Evolutionary conservation across 768 basidiomycete species (phyloP).

Genomic region (Leccinum imitatum): DNA sequence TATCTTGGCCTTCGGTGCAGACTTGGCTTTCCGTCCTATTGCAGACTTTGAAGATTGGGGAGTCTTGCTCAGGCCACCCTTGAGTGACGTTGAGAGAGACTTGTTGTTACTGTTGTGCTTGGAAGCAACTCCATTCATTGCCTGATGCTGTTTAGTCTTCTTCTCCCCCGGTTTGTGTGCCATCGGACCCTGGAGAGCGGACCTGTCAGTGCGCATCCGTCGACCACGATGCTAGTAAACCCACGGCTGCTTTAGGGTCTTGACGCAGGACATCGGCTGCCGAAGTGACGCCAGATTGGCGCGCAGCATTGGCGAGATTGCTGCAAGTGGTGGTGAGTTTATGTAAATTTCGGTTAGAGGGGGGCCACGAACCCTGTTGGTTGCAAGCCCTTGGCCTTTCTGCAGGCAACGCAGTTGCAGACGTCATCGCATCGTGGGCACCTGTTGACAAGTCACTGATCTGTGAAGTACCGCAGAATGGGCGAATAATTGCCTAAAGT

Average conservation of each 20-base stretch:
- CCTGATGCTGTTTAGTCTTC: conserved; percentile 15
- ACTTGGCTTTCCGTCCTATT: conserved; percentile 16
- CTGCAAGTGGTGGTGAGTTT: conserved; percentile 26
- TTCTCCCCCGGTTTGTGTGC: conserved; percentile 25
- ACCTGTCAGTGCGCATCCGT: conserved; percentile 12
- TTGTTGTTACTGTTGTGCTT: conserved; percentile 7
- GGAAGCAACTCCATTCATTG: conserved; percentile 1
- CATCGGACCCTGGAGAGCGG: conserved; percentile 27
- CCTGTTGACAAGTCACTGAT: conserved; percentile 37
- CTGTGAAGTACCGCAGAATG: conserved; percentile 6
- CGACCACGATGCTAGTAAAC: conserved; percentile 6
- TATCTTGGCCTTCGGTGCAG: conserved; percentile 21
- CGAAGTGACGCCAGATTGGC: conserved; percentile 38
- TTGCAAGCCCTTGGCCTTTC: conserved; percentile 59
- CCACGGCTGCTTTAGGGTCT: conserved; percentile 34
- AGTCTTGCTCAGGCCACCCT: conserved; percentile 9
- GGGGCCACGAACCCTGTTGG: conserved; percentile 52
- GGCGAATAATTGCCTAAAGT: conserved; percentile 48
- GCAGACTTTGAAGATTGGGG: conserved; percentile 11
- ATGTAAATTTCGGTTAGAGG: not conserved
- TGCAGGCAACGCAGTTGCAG: conserved; percentile 69
- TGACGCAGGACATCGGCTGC: conserved; percentile 38
- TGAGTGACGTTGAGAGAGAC: conserved; percentile 12
- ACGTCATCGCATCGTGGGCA: conserved; percentile 66
- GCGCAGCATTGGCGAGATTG: conserved; percentile 39